These are phyloP conservation scores for Pyricularia grisea DNA, from an alignment of 2,329 filamentous ascomycete species.

Conservation along the genomic window DNA sequence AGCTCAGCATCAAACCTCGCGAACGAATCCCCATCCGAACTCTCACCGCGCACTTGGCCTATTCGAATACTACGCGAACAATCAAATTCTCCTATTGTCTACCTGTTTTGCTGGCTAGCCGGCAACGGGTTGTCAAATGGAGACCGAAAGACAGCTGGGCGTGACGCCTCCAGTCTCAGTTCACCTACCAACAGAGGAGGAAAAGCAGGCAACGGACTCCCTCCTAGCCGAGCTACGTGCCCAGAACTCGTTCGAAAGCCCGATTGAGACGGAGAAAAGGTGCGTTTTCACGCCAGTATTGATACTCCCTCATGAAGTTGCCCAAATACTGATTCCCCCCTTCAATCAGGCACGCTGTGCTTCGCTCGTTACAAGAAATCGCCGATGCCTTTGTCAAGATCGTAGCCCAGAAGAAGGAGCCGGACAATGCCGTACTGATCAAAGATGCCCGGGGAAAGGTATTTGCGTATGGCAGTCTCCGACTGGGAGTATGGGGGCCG, in stretches of 20 bases:
- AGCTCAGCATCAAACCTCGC: background rate
- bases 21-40: background rate
- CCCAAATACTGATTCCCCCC: constrained; percentile 6
- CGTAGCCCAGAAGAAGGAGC: constrained; percentile 64
- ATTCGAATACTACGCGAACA: background rate
- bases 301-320: background rate
- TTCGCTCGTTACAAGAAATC: constrained; percentile 68
- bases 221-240: constrained; percentile 76
- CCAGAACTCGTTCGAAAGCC: constrained; percentile 86
- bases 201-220: constrained; percentile 67
- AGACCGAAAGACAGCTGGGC: constrained; percentile 36
- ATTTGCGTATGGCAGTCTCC: constrained; percentile 93
- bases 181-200: constrained; percentile 63
- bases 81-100: background rate
- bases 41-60: background rate
- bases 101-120: background rate
- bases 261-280: constrained; percentile 77
- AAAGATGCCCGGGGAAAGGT: constrained; percentile 85
- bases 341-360: constrained; percentile 52
- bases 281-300: constrained; percentile 21
- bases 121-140: constrained; percentile 7
- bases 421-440: constrained; percentile 64
- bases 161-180: constrained; percentile 79
- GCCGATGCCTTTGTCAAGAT: constrained; percentile 79
- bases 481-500: constrained; percentile 86